A percentile compares a stretch with the other conserved stretches of the same genome.
These are phyloP conservation scores for Aspergillus funiculosus DNA, from an alignment of 495 filamentous ascomycete species.

Conservation along the genomic window DNA sequence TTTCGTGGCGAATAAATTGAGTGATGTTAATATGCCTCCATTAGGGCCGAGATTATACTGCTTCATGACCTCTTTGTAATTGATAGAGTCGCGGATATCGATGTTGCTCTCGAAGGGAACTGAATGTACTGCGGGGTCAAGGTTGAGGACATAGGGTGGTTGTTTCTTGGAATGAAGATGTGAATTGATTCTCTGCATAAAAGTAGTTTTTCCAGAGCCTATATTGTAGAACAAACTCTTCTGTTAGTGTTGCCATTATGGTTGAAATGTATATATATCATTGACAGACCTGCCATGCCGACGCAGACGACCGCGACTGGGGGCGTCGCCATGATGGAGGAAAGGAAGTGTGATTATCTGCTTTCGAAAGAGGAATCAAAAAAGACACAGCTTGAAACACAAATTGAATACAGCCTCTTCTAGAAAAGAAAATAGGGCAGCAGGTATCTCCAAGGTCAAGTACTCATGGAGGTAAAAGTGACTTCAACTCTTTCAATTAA, in stretches of 20 bases:
- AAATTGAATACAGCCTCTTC: no score
- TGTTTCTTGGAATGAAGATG: conserved; percentile 13
- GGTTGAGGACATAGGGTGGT: conserved; percentile 85
- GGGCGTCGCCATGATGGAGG: conserved; percentile 36
- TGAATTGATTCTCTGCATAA: conserved; percentile 80
- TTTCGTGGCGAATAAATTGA: conserved; percentile 96
- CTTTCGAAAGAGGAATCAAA: no score
- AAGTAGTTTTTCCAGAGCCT: conserved; percentile 96
- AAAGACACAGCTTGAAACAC: background rate
- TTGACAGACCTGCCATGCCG: conserved; percentile 76
- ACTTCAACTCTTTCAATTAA: no score
- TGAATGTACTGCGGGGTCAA: conserved; percentile 88
- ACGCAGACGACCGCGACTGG: conserved; percentile 85
- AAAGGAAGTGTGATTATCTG: no score
- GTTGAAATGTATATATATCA: background rate
- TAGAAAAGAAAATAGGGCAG: no score
- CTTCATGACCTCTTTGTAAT: conserved; percentile 99
- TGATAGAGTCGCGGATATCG: conserved; percentile 96
- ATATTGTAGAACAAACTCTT: background rate
- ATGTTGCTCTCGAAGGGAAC: conserved; percentile 99
- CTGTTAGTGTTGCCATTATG: background rate
- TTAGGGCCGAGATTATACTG: conserved; percentile 98
- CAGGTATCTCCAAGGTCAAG: no score
- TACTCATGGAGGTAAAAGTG: no score
- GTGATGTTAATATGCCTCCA: conserved; percentile 91